phyloP scores from a whole-genome alignment of 257 asterid species.

The Parsonsia alboflavescens region DNA sequence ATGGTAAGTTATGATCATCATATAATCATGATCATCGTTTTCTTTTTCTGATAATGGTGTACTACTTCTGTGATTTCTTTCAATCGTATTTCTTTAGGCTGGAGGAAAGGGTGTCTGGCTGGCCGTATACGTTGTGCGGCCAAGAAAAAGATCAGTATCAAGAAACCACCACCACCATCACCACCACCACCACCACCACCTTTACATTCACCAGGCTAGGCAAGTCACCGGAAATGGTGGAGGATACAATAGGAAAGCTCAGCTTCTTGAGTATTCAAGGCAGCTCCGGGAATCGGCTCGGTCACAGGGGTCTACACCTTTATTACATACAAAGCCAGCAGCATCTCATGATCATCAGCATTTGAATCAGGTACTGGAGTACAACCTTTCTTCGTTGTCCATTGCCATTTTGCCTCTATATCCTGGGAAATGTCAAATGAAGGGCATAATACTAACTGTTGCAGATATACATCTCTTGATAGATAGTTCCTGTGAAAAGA shows the following conservation, averaged over 20 bases:
- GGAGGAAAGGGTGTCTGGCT: constrained; percentile 18
- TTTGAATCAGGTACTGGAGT: neutral
- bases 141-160: constrained; percentile 6
- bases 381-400: neutral
- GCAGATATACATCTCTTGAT: neutral
- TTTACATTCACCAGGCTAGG: constrained; percentile 13
- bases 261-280: constrained; percentile 44
- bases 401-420: neutral
- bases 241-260: constrained; percentile 45
- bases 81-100: neutral
- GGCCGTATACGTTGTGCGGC: constrained; percentile 37
- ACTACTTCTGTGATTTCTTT: neutral
- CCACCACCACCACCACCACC: constrained; percentile 19
- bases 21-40: neutral
- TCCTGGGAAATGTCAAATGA: neutral
- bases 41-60: neutral
- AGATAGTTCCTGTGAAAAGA: constrained; percentile 22
- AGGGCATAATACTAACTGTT: neutral
- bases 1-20: constrained; percentile 10
- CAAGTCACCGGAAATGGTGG: constrained; percentile 12
- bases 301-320: constrained; percentile 14
- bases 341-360: neutral
- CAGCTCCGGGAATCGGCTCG: constrained; percentile 32
- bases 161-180: constrained; percentile 7
- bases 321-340: constrained; percentile 10